Evolutionary conservation across 1,284 basidiomycete species (phyloP).

Genomic region (Apiotrichum domesticum): DNA sequence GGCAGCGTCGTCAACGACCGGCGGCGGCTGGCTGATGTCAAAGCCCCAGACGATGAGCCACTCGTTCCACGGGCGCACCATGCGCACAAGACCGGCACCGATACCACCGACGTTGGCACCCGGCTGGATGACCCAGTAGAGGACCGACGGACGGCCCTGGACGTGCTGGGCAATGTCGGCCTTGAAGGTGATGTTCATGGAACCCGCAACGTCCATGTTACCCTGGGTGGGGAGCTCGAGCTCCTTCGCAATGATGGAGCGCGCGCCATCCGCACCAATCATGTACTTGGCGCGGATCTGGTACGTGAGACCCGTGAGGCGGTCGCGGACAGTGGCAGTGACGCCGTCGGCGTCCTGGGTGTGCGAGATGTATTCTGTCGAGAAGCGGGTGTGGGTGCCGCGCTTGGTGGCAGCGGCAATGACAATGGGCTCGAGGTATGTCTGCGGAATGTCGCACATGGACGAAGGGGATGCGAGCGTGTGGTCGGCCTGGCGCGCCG

Average conservation of each 20-base stretch:
- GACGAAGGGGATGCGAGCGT: slow-evolving; percentile 9
- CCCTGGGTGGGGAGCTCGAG: slow-evolving; percentile 10
- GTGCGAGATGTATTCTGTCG: slow-evolving; percentile 17
- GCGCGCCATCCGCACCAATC: slow-evolving; percentile 14
- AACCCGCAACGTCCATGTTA: slow-evolving; percentile 16
- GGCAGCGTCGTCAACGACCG: slow-evolving; percentile 8
- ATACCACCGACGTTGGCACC: slow-evolving; percentile 15
- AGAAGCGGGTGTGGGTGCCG: slow-evolving; percentile 14
- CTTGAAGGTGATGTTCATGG: slow-evolving; percentile 19
- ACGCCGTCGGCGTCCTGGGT: slow-evolving; percentile 11
- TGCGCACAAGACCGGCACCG: slow-evolving; percentile 14
- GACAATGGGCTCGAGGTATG: slow-evolving; percentile 17
- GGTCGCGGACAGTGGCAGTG: slow-evolving; percentile 12
- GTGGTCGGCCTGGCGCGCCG: slow-evolving; percentile 13
- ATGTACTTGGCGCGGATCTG: slow-evolving; percentile 15
- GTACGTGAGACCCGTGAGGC: slow-evolving; percentile 10
- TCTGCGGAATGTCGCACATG: slow-evolving; percentile 19
- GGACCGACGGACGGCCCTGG: slow-evolving; percentile 8
- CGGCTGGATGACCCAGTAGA: slow-evolving; percentile 19
- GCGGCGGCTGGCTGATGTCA: slow-evolving; percentile 11
- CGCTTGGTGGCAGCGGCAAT: slow-evolving; percentile 8
- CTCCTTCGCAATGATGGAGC: slow-evolving; percentile 11
- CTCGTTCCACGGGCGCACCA: slow-evolving; percentile 18
- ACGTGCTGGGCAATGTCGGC: slow-evolving; percentile 10
- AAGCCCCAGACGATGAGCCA: slow-evolving; percentile 16